These are phyloP conservation scores for Tylopilus balloui DNA, from an alignment of 768 basidiomycete genomes.

Conservation along the genomic window DNA sequence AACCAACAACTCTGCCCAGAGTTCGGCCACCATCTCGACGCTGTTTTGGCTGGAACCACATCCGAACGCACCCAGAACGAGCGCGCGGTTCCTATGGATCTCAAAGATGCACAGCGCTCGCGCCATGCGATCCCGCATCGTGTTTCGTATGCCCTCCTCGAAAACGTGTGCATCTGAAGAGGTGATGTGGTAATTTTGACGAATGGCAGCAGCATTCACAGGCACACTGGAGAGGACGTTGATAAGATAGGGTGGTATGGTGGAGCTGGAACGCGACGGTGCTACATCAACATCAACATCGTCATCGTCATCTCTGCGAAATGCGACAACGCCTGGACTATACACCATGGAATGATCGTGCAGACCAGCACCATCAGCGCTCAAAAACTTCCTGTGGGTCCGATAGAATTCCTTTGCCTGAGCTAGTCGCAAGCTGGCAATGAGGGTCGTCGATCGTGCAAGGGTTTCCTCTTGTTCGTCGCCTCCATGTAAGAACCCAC, in stretches of 20 bases:
- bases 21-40: slow-evolving; percentile 38
- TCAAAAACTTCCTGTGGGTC: slow-evolving; percentile 34
- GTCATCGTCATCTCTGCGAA: slow-evolving; percentile 38
- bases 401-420: slow-evolving; percentile 38
- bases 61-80: slow-evolving; percentile 45
- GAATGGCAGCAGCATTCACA: slow-evolving; percentile 41
- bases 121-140: slow-evolving; percentile 48
- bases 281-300: slow-evolving; percentile 13
- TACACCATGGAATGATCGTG: slow-evolving; percentile 48
- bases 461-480: slow-evolving; percentile 44
- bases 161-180: slow-evolving; percentile 34
- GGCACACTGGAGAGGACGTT: slow-evolving; percentile 41
- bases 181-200: slow-evolving; percentile 34
- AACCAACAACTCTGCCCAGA: slow-evolving; percentile 45
- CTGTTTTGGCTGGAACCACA: slow-evolving; percentile 41
- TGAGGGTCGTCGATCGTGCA: slow-evolving; percentile 38
- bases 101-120: slow-evolving; percentile 43
- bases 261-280: slow-evolving; percentile 18
- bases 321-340: slow-evolving; percentile 39
- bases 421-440: slow-evolving; percentile 34
- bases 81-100: slow-evolving; percentile 33
- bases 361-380: slow-evolving; percentile 37
- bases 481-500: slow-evolving; percentile 42
- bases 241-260: slow-evolving; percentile 37
- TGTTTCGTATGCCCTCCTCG: slow-evolving; percentile 36